phyloP scores from a whole-genome alignment of 2,329 filamentous ascomycete genomes.

The Camptophora hylomeconis region DNA sequence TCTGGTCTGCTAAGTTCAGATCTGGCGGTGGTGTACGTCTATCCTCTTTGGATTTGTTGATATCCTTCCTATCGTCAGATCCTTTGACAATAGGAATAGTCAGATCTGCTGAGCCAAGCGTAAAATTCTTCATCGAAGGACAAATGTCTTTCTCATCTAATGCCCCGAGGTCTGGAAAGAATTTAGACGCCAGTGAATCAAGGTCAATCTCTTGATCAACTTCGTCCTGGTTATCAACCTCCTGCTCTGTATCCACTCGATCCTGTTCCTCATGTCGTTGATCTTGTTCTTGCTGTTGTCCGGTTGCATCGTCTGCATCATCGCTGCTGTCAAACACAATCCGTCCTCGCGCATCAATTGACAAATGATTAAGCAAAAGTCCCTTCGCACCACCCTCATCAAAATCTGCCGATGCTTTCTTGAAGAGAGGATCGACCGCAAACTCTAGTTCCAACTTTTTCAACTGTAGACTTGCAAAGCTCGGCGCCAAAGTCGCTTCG shows the following conservation, averaged over 20 bases:
- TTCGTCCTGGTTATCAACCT: conserved; percentile 23
- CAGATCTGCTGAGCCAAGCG: conserved; percentile 71
- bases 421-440: conserved; percentile 94
- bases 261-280: conserved; percentile 31
- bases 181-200: conserved; percentile 57
- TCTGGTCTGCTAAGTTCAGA: conserved; percentile 48
- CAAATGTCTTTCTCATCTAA: conserved; percentile 86
- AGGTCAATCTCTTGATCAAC: conserved; percentile 66
- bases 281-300: conserved; percentile 18
- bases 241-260: conserved; percentile 25
- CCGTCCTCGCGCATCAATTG: conserved; percentile 78
- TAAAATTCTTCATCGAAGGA: conserved; percentile 85
- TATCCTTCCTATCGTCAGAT: conserved; percentile 68
- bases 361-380: conserved; percentile 85
- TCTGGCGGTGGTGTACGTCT: conserved; percentile 10
- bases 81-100: conserved; percentile 89
- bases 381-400: conserved; percentile 97
- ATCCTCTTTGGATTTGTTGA: conserved; percentile 45
- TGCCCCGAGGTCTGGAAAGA: conserved; percentile 67
- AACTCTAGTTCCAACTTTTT: conserved; percentile 98
- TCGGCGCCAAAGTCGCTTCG: conserved; percentile 82
- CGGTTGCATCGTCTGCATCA: conserved; percentile 47
- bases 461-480: conserved; percentile 75
- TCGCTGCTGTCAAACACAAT: conserved; percentile 99
- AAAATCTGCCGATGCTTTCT: conserved; percentile 95